These are phyloP conservation scores for Cetraspora pellucida DNA, from an alignment of 192 early-diverging fungal species.

Conservation along the genomic window DNA sequence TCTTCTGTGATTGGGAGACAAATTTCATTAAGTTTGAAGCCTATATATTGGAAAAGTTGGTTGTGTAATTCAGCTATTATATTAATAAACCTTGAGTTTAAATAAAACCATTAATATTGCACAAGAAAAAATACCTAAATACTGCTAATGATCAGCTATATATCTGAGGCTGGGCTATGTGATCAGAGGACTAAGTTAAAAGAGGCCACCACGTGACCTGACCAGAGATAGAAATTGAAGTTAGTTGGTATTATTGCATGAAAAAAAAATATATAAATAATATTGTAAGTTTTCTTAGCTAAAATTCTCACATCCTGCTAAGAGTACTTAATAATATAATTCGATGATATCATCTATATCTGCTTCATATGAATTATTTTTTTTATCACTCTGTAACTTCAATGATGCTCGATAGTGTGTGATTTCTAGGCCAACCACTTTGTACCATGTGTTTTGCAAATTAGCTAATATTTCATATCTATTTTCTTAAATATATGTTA, in stretches of 20 bases:
- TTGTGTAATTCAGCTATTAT: too few relatives aligned
- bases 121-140: too few relatives aligned
- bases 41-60: too few relatives aligned
- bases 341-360: conserved; percentile 20
- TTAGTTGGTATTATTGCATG: conserved; percentile 6
- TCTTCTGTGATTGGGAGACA: neutral
- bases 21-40: neutral
- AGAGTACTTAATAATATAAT: conserved; percentile 25
- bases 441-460: conserved; percentile 9
- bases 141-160: too few relatives aligned
- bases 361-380: conserved; percentile 12
- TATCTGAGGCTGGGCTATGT: too few relatives aligned
- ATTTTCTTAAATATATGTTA: neutral
- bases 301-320: neutral
- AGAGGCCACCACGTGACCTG: too few relatives aligned
- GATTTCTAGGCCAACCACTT: too few relatives aligned
- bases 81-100: too few relatives aligned
- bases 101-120: too few relatives aligned
- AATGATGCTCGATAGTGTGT: neutral
- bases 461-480: neutral
- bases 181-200: too few relatives aligned
- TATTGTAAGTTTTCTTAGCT: neutral
- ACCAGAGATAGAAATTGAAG: conserved; percentile 21
- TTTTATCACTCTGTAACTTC: neutral
- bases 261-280: conserved; percentile 18